Evolutionary conservation across 78 protist genomes (phyloP).

Genomic region (Dictyostelium capitatum): DNA sequence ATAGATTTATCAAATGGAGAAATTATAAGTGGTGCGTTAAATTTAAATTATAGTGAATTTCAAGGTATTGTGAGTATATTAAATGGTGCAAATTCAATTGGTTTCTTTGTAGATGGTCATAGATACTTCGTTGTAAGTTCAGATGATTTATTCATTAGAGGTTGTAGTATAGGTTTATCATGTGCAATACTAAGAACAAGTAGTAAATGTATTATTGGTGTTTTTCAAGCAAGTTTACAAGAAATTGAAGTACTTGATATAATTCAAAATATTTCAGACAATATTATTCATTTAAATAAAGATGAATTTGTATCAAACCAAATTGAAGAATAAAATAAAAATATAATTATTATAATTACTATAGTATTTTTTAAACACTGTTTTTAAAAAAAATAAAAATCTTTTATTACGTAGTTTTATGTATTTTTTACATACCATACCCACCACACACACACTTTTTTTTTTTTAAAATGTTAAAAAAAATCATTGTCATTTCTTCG

Average conservation of each 20-base stretch:
- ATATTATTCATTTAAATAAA: not conserved
- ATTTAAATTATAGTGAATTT: not conserved
- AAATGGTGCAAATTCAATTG: not conserved
- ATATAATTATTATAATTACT: not conserved
- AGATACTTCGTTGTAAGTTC: not conserved
- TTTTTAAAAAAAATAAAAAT: no score
- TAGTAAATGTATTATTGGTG: not conserved
- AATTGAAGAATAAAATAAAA: conserved; percentile 1
- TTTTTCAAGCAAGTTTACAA: not conserved
- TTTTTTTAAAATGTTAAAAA: no score
- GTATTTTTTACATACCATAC: no score
- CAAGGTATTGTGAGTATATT: not conserved
- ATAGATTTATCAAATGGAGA: not conserved
- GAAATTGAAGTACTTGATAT: not conserved
- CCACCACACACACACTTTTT: no score
- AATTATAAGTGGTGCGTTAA: not conserved
- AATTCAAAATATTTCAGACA: not conserved
- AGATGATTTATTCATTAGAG: not conserved
- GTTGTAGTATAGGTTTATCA: not conserved
- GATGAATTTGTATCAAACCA: not conserved
- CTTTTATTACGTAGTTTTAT: no score
- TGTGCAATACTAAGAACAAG: not conserved
- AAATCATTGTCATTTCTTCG: no score
- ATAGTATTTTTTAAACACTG: no score
- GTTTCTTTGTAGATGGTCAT: not conserved